phyloP scores from a whole-genome alignment of 78 protist species.

The Dictyostelium brefeldianum region DNA sequence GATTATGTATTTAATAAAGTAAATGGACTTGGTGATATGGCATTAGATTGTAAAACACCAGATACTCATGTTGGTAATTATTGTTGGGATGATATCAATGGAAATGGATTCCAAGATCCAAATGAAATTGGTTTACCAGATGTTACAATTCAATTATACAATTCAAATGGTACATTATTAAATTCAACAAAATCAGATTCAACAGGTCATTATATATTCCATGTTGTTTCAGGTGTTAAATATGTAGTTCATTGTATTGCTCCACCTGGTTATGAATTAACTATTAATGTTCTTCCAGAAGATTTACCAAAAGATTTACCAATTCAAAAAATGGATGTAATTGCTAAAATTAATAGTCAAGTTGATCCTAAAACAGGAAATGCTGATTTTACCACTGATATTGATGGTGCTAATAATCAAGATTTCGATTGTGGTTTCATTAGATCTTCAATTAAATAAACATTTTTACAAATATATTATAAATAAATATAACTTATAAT shows the following conservation, averaged over 20 bases:
- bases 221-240: not conserved
- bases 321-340: no score
- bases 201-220: not conserved
- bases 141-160: not conserved
- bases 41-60: slow-evolving; percentile 33
- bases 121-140: slow-evolving; percentile 18
- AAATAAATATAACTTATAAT: no score
- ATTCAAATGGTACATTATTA: not conserved
- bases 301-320: no score
- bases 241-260: slow-evolving; percentile 1
- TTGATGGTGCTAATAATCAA: not conserved
- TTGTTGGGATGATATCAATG: slow-evolving; percentile 33
- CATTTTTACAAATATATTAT: no score
- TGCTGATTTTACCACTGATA: not conserved
- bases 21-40: slow-evolving; percentile 57
- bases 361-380: not conserved
- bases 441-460: not conserved
- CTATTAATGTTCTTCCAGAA: no score
- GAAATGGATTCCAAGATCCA: slow-evolving; percentile 34
- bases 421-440: slow-evolving; percentile 15
- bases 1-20: slow-evolving; percentile 23
- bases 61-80: slow-evolving; percentile 35
- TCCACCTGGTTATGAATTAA: not conserved
- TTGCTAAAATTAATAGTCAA: not conserved
- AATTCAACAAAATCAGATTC: not conserved